These are phyloP conservation scores for Paxillus ammoniavirescens DNA, from an alignment of 768 basidiomycete species.

Conservation along the genomic window DNA sequence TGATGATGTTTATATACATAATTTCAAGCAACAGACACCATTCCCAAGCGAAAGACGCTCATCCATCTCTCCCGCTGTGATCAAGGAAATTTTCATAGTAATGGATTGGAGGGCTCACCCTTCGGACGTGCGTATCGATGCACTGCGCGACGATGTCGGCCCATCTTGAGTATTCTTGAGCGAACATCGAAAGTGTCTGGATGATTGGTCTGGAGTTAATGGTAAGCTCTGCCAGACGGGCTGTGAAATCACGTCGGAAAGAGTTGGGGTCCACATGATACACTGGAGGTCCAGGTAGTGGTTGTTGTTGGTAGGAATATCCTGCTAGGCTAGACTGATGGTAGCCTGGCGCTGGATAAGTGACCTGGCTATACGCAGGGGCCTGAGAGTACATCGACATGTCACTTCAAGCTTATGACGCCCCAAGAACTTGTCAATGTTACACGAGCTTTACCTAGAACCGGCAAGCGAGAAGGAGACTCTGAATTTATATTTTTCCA, in stretches of 20 bases:
- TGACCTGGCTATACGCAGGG: constrained; percentile 54
- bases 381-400: constrained; percentile 68
- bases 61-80: constrained; percentile 27
- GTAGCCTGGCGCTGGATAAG: constrained; percentile 50
- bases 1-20: constrained; percentile 47
- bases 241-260: constrained; percentile 77
- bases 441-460: constrained; percentile 34
- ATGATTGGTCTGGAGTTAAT: constrained; percentile 96
- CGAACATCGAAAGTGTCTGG: constrained; percentile 87
- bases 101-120: constrained; percentile 63
- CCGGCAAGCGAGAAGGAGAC: constrained; percentile 26
- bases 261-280: constrained; percentile 61
- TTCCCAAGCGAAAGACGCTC: constrained; percentile 21
- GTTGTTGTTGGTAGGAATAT: constrained; percentile 49
- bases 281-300: constrained; percentile 39
- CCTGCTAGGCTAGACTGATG: constrained; percentile 40
- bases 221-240: constrained; percentile 75
- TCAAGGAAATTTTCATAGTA: constrained; percentile 22
- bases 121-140: constrained; percentile 79
- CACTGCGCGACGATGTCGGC: constrained; percentile 79
- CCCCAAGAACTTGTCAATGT: constrained; percentile 29
- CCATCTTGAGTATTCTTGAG: constrained; percentile 81
- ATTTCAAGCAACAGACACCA: constrained; percentile 28
- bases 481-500: constrained; percentile 46
- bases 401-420: constrained; percentile 39